These are phyloP conservation scores for Fraxinus dipetala DNA, from an alignment of 305 asterid species.

Conservation along the genomic window DNA sequence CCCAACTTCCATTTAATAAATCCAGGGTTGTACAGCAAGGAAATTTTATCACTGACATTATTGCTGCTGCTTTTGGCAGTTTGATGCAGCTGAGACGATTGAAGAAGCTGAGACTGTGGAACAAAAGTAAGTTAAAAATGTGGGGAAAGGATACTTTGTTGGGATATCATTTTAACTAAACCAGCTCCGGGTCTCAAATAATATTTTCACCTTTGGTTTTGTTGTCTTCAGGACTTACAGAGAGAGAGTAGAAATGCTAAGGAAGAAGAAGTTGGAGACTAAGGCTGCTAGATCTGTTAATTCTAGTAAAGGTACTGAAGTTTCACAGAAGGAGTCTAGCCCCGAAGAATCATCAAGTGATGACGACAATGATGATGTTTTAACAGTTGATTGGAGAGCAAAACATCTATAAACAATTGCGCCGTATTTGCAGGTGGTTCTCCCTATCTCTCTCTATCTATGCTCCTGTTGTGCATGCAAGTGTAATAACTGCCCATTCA, in stretches of 20 bases:
- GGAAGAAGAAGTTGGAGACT: slow-evolving; percentile 70
- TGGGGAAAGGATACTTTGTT: slow-evolving; percentile 6
- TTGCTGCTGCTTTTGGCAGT: slow-evolving; percentile 42
- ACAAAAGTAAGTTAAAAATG: slow-evolving; percentile 52
- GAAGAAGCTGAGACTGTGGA: slow-evolving; percentile 85
- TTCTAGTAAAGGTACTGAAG: slow-evolving; percentile 34
- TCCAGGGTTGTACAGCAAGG: not conserved
- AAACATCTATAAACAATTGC: slow-evolving; percentile 53
- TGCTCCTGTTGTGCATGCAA: not conserved
- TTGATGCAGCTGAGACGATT: slow-evolving; percentile 87
- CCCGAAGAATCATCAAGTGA: slow-evolving; percentile 62
- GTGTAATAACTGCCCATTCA: not conserved
- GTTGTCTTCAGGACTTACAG: slow-evolving; percentile 46
- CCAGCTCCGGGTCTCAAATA: slow-evolving; percentile 16
- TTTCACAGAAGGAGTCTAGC: slow-evolving; percentile 33
- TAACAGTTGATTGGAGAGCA: slow-evolving; percentile 86
- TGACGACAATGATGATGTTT: slow-evolving; percentile 51
- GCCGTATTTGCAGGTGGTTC: slow-evolving; percentile 22
- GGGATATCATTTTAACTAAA: slow-evolving; percentile 18
- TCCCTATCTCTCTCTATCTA: slow-evolving; percentile 8
- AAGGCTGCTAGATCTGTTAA: slow-evolving; percentile 54
- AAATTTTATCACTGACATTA: slow-evolving; percentile 17
- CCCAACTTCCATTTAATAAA: slow-evolving; percentile 2
- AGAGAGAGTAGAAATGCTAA: slow-evolving; percentile 68
- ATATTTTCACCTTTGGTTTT: not conserved